Base-by-base conservation (phyloP, 306 rosid genomes). In the Amphicarpaea edgeworthii region DNA sequence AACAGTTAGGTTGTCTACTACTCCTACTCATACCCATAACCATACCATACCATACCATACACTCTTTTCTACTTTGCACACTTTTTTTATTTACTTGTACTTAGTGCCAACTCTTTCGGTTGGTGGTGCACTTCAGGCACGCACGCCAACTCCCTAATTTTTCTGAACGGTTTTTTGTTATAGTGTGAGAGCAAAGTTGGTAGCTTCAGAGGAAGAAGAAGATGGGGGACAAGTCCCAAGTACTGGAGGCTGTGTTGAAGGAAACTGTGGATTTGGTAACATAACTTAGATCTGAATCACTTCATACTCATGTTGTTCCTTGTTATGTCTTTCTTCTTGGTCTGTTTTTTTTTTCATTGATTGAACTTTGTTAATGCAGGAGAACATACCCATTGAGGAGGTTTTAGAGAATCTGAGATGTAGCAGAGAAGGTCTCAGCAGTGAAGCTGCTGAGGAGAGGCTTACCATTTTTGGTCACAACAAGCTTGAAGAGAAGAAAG, bases 251-350 rank as follows among this genome's bases (percentile, higher is more conserved):
- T 75, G 95, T 95, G 64, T 43, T 95, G 86, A 95, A 95, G 87
- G 98, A 95, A 84, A 82, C 96, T 75, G 98, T 95, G 51, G 98
- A 95, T 91, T 89, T 95, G 97, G 98, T 95, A 95, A 78, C 64
- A 32, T 68, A 92, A 78, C 64, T 32, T 65, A 82, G 96, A 92
- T 95, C 96, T 95, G 88, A 70, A 58, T 24, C 23, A 51, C 55
- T 81, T 7, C 46, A 58, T 75, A 68, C 65, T 45, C 67, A 1
- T 42, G 6, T 43, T 62, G 19, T 54, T 69, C 15, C 21, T 74
- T 76, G 65, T 26, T 45, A 3, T 28, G 10, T 83, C 50, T 70
- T 43, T 70, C 43, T 26, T 30, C 7, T 55, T 70, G 63, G 67
- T 62, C 7, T 38, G 15, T 55, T 65, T 53, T 37, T 14, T 20